Percentiles rank a stretch among this genome's conserved stretches.
Evolutionary conservation across 2,329 filamentous ascomycete species (phyloP).

Genomic region (Pseudonectria foliicola): DNA sequence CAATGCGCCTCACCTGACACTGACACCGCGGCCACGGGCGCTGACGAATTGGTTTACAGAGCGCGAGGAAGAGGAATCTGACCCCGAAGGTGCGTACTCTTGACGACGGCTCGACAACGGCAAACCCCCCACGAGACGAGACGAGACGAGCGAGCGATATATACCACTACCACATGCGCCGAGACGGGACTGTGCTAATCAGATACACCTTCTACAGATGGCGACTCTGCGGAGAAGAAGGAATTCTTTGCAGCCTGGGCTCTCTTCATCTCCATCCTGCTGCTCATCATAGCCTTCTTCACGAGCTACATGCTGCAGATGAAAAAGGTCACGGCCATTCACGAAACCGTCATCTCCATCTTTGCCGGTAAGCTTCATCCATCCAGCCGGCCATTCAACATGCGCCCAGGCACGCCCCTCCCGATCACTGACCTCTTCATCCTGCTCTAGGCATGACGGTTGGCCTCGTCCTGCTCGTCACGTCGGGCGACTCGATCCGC

Average conservation of each 20-base stretch:
- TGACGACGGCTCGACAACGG: slow-evolving; percentile 3
- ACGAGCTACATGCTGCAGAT: slow-evolving; percentile 96
- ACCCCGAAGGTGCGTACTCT: slow-evolving; percentile 27
- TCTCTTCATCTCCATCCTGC: slow-evolving; percentile 89
- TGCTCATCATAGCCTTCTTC: slow-evolving; percentile 91
- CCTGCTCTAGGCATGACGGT: slow-evolving; percentile 77
- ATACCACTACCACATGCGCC: no score
- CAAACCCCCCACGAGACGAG: background rate
- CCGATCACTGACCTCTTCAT: slow-evolving; percentile 17
- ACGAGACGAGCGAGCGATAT: no score
- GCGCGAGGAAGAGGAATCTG: slow-evolving; percentile 25
- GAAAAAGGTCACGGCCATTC: slow-evolving; percentile 93
- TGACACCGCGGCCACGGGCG: slow-evolving; percentile 6
- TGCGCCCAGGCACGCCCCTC: no score
- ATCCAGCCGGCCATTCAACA: no score
- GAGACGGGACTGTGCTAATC: slow-evolving; percentile 13
- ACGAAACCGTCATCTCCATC: slow-evolving; percentile 97
- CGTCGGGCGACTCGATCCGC: slow-evolving; percentile 74
- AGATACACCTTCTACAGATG: slow-evolving; percentile 38
- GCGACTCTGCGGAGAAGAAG: slow-evolving; percentile 81
- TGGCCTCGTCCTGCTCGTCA: slow-evolving; percentile 78
- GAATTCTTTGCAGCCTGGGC: slow-evolving; percentile 96
- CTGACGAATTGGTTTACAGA: slow-evolving; percentile 19
- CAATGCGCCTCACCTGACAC: slow-evolving; percentile 1
- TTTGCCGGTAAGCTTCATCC: slow-evolving; percentile 62